phyloP scores from a whole-genome alignment of 2,329 filamentous ascomycete species.

The Coniochaeta sp. region DNA sequence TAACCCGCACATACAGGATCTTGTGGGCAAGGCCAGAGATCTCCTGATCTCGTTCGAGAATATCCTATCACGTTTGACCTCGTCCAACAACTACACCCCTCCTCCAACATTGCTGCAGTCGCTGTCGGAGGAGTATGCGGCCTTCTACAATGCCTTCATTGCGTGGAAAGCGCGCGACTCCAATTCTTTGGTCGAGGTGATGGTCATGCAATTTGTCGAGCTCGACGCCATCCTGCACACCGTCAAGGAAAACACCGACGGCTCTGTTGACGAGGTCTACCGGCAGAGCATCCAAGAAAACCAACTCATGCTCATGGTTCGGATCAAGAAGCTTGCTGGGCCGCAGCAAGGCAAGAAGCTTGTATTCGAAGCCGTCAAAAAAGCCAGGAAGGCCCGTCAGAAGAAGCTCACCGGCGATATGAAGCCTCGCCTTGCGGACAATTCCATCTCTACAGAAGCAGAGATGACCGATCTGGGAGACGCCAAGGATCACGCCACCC shows the following conservation, averaged over 20 bases:
- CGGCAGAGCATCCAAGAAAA: constrained; percentile 74
- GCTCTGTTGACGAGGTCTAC: constrained; percentile 68
- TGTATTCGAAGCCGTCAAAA: constrained; percentile 67
- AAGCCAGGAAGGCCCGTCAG: constrained; percentile 55
- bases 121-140: constrained; percentile 62
- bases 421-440: constrained; percentile 58
- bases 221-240: constrained; percentile 78
- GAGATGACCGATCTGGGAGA: constrained; percentile 32
- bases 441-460: constrained; percentile 23
- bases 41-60: constrained; percentile 72
- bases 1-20: constrained; percentile 59
- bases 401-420: constrained; percentile 64
- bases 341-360: constrained; percentile 62
- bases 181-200: constrained; percentile 69
- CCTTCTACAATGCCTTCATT: constrained; percentile 72
- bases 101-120: constrained; percentile 54
- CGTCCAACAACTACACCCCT: constrained; percentile 59
- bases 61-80: constrained; percentile 57
- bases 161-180: constrained; percentile 80
- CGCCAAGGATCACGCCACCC: constrained; percentile 18
- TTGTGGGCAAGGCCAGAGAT: constrained; percentile 72
- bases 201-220: constrained; percentile 82
- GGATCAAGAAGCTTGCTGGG: constrained; percentile 72
- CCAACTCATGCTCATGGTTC: constrained; percentile 69
- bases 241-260: constrained; percentile 70